phyloP scores from a whole-genome alignment of 164 flowering plant genomes.

The Stephania japonica region DNA sequence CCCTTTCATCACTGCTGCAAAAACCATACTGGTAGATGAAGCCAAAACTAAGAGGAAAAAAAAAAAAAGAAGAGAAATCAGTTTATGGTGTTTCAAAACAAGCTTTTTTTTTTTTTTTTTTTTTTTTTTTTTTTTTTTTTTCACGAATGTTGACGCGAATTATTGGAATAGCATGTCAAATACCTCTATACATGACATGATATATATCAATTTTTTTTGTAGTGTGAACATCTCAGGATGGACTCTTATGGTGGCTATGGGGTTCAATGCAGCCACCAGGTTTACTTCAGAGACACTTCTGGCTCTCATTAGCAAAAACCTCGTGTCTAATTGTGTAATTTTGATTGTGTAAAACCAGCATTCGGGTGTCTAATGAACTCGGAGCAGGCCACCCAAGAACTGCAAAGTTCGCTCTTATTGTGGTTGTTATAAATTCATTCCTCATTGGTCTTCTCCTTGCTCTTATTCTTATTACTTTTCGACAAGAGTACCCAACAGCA shows the following conservation, averaged over 20 bases:
- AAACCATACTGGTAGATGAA: too few relatives aligned
- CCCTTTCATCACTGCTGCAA: too few relatives aligned
- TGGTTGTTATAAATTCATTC: slow-evolving; percentile 38
- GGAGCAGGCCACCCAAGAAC: slow-evolving; percentile 62
- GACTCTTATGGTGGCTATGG: slow-evolving; percentile 59
- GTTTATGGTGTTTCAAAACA: too few relatives aligned
- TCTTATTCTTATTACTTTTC: slow-evolving; percentile 20
- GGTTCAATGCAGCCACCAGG: slow-evolving; percentile 77
- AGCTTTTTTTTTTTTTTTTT: too few relatives aligned
- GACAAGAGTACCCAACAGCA: slow-evolving; percentile 30
- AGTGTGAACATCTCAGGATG: slow-evolving; percentile 58
- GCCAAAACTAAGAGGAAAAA: too few relatives aligned
- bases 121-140: too few relatives aligned
- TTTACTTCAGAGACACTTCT: slow-evolving; percentile 12
- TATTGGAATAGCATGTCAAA: neutral
- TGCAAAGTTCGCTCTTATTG: slow-evolving; percentile 50
- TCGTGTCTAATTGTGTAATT: neutral
- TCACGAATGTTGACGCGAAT: too few relatives aligned
- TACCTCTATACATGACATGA: neutral
- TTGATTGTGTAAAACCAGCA: slow-evolving; percentile 25
- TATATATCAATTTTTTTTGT: slow-evolving; percentile 13
- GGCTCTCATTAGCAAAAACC: neutral
- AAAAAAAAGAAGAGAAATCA: too few relatives aligned
- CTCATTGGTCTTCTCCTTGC: slow-evolving; percentile 32
- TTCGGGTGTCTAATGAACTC: slow-evolving; percentile 64